Conservation (phyloP, 129 eudicot genomes). For the Ambrosia trifida region DNA sequence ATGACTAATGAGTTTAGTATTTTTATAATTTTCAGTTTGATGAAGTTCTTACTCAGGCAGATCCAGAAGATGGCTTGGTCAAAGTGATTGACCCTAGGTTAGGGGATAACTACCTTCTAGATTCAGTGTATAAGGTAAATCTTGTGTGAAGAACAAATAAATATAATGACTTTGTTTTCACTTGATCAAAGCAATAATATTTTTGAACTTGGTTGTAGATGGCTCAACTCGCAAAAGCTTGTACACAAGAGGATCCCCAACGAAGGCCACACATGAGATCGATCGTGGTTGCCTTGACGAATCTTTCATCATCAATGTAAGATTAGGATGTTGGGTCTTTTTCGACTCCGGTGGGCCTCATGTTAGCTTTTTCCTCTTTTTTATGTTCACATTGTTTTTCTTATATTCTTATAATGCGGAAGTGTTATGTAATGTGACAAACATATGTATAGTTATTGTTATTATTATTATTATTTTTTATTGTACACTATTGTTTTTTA, state of each 20-base stretch:
- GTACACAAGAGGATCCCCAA: slow-evolving; percentile 76
- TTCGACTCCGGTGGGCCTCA: slow-evolving; percentile 49
- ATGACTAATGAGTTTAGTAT: slow-evolving; percentile 6
- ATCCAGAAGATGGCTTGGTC: slow-evolving; percentile 49
- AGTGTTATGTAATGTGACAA: slow-evolving; percentile 21
- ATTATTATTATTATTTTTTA: no score
- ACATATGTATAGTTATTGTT: no score
- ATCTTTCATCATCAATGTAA: slow-evolving; percentile 67
- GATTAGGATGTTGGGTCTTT: slow-evolving; percentile 68
- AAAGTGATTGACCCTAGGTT: slow-evolving; percentile 80
- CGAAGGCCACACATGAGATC: slow-evolving; percentile 83
- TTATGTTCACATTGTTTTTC: neutral
- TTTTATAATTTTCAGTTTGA: slow-evolving; percentile 51
- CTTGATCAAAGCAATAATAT: neutral
- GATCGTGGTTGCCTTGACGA: slow-evolving; percentile 72
- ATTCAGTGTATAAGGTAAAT: slow-evolving; percentile 68
- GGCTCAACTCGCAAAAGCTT: slow-evolving; percentile 84
- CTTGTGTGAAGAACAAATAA: neutral
- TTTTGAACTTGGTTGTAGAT: slow-evolving; percentile 42
- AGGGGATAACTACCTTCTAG: slow-evolving; percentile 61
- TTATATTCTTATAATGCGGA: slow-evolving; percentile 20
- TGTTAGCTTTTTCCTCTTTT: slow-evolving; percentile 35
- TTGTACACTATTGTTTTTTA: no score
- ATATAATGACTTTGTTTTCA: neutral
- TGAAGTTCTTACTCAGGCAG: slow-evolving; percentile 51